These are phyloP conservation scores for Penicillium ucsense DNA, from an alignment of 495 filamentous ascomycete genomes.

Conservation along the genomic window DNA sequence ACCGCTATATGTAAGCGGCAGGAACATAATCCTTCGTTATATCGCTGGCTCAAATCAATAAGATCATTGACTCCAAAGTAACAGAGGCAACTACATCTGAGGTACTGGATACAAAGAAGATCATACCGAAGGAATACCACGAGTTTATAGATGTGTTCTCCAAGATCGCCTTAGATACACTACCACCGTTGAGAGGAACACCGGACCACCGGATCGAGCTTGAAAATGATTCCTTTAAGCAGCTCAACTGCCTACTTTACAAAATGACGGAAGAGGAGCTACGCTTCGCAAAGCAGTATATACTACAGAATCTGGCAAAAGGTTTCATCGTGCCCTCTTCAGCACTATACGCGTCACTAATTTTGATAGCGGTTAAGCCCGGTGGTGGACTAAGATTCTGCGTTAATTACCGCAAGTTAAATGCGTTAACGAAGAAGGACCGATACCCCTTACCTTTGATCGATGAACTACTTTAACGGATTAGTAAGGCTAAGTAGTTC, in stretches of 20 bases:
- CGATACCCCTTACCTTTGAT: conserved; percentile 36
- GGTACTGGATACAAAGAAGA: too few species aligned
- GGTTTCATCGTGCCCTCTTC: conserved; percentile 31
- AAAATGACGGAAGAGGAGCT: conserved; percentile 1
- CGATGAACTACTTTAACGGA: conserved; percentile 24
- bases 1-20: too few species aligned
- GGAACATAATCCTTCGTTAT: too few species aligned
- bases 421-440: conserved; percentile 33
- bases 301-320: background rate
- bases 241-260: conserved; percentile 4
- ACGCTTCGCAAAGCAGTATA: background rate
- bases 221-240: background rate
- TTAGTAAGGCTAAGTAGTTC: conserved; percentile 24
- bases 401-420: conserved; percentile 36
- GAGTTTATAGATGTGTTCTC: conserved; percentile 1
- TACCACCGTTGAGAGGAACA: background rate
- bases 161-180: conserved; percentile 1
- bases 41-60: too few species aligned
- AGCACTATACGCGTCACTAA: conserved; percentile 11
- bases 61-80: too few species aligned
- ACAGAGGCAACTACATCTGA: too few species aligned
- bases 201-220: background rate
- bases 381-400: conserved; percentile 28
- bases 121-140: background rate
- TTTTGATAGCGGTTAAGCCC: conserved; percentile 28